Evolutionary conservation across 306 rosid genomes (phyloP).

Genomic region (Psophocarpus tetragonolobus): DNA sequence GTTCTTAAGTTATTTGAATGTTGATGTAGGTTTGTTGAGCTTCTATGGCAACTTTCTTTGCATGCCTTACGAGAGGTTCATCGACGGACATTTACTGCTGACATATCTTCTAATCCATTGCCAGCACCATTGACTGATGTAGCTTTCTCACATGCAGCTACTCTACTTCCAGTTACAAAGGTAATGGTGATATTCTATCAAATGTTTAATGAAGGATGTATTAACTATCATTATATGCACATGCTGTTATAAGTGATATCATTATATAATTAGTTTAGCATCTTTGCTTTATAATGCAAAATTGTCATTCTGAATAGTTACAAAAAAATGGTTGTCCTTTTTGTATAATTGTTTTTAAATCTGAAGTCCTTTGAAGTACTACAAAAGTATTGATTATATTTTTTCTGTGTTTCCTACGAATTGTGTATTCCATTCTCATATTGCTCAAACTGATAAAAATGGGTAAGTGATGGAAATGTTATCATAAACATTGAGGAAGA

Average conservation of each 20-base stretch:
- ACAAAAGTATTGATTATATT: not conserved
- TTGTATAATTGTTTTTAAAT: slow-evolving; percentile 4
- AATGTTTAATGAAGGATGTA: not conserved
- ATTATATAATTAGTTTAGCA: slow-evolving; percentile 26
- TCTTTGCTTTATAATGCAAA: not conserved
- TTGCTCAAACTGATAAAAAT: slow-evolving; percentile 12
- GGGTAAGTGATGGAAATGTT: too few species aligned
- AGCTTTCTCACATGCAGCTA: slow-evolving; percentile 98
- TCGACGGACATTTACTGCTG: slow-evolving; percentile 85
- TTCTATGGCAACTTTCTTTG: slow-evolving; percentile 98
- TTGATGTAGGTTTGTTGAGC: slow-evolving; percentile 89
- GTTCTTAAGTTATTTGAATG: slow-evolving; percentile 23
- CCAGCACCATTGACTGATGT: slow-evolving; percentile 96
- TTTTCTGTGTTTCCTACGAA: slow-evolving; percentile 3
- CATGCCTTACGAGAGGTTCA: slow-evolving; percentile 99
- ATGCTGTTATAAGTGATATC: not conserved
- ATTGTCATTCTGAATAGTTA: slow-evolving; percentile 14
- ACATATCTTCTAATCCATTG: slow-evolving; percentile 84
- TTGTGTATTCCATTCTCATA: not conserved
- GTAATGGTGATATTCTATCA: slow-evolving; percentile 40
- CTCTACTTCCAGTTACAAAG: slow-evolving; percentile 98
- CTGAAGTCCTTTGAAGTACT: not conserved
- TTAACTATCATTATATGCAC: slow-evolving; percentile 13
- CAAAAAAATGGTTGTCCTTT: not conserved
- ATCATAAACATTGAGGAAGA: too few species aligned